Percentiles rank a stretch among this genome's conserved stretches.
Conservation (phyloP, 2,329 filamentous ascomycete species). For the Orbilia javanica region DNA sequence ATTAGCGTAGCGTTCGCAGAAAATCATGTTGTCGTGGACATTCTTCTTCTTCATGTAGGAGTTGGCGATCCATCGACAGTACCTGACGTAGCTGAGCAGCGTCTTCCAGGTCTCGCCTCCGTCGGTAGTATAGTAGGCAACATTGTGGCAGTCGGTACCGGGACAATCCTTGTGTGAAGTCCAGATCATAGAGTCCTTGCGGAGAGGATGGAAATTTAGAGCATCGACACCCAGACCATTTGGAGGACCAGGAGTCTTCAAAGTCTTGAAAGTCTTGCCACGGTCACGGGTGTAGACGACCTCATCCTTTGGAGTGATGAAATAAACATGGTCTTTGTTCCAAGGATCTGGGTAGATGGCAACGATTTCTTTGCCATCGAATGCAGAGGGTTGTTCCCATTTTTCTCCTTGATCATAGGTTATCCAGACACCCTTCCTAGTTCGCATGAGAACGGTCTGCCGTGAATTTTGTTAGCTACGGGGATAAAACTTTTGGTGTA, state of each 20-base stretch:
- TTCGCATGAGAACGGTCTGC: slow-evolving; percentile 72
- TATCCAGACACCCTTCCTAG: slow-evolving; percentile 74
- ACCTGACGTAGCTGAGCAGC: slow-evolving; percentile 78
- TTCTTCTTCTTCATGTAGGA: slow-evolving; percentile 68
- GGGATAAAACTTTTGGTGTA: not conserved
- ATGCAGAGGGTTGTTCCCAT: slow-evolving; percentile 75
- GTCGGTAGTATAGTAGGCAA: slow-evolving; percentile 82
- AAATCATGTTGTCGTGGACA: slow-evolving; percentile 68
- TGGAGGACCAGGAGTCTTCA: slow-evolving; percentile 77
- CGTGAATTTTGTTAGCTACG: slow-evolving; percentile 9
- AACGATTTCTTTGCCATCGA: slow-evolving; percentile 77
- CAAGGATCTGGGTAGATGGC: slow-evolving; percentile 82
- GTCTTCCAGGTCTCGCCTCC: slow-evolving; percentile 84
- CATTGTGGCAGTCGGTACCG: slow-evolving; percentile 73
- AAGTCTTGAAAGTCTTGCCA: slow-evolving; percentile 78
- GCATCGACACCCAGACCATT: slow-evolving; percentile 63
- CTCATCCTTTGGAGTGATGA: slow-evolving; percentile 77
- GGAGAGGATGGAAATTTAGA: slow-evolving; percentile 79
- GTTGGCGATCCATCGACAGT: slow-evolving; percentile 84
- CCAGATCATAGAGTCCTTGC: slow-evolving; percentile 94
- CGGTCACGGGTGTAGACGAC: slow-evolving; percentile 87
- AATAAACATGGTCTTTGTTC: slow-evolving; percentile 87
- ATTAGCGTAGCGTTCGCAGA: slow-evolving; percentile 74
- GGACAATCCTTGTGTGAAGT: slow-evolving; percentile 50
- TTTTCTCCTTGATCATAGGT: slow-evolving; percentile 88